Evolutionary conservation across 208 protist species (phyloP).

Genomic region (Leishmania martiniquensis): DNA sequence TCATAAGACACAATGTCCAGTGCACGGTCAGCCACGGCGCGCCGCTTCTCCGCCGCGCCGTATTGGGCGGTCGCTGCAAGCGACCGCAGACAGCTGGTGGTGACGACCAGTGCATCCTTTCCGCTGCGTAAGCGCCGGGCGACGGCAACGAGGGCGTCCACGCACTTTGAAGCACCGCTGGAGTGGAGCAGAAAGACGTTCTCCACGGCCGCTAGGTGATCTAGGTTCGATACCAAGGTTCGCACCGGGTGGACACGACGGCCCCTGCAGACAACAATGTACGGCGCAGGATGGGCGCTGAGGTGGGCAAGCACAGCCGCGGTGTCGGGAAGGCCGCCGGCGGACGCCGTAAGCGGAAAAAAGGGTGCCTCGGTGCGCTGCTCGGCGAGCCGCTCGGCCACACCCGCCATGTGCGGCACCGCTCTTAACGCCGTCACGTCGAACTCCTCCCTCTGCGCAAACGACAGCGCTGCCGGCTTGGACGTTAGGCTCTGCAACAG

Average conservation of each 20-base stretch:
- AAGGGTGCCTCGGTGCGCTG: slow-evolving; percentile 15
- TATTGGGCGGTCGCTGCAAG: slow-evolving; percentile 42
- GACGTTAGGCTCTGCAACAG: slow-evolving; percentile 53
- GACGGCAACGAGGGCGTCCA: slow-evolving; percentile 59
- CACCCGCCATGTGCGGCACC: slow-evolving; percentile 35
- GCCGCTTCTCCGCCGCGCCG: slow-evolving; percentile 34
- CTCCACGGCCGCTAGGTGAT: slow-evolving; percentile 59
- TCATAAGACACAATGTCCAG: slow-evolving; percentile 78
- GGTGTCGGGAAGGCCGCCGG: slow-evolving; percentile 24
- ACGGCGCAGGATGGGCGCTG: slow-evolving; percentile 15
- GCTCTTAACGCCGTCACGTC: slow-evolving; percentile 43
- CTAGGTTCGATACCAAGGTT: slow-evolving; percentile 55
- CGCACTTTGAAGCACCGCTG: slow-evolving; percentile 44
- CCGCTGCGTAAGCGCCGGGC: slow-evolving; percentile 63
- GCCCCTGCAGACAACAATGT: slow-evolving; percentile 33
- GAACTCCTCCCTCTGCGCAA: slow-evolving; percentile 45
- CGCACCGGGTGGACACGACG: slow-evolving; percentile 60
- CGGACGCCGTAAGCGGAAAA: slow-evolving; percentile 11
- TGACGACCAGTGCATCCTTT: slow-evolving; percentile 80
- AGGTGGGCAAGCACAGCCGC: slow-evolving; percentile 21
- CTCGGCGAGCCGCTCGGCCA: slow-evolving; percentile 48
- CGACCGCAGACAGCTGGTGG: slow-evolving; percentile 57
- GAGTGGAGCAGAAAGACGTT: slow-evolving; percentile 85
- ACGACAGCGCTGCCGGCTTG: slow-evolving; percentile 42
- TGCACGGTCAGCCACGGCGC: slow-evolving; percentile 38